Evolutionary conservation across 345 rosid species (phyloP).

Genomic region (Melaleuca alternifolia): DNA sequence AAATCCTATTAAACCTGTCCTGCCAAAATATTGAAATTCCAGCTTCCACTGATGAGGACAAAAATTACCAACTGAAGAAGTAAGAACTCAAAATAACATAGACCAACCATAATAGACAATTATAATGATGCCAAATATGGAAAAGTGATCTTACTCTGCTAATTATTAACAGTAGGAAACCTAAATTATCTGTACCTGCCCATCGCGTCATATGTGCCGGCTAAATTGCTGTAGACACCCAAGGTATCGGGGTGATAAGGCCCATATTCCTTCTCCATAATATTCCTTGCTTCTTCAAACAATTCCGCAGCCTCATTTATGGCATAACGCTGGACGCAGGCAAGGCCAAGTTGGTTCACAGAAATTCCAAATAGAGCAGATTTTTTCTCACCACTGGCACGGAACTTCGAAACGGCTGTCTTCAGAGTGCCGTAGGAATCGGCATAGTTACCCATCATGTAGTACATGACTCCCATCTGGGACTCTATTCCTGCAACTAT

Average conservation of each 20-base stretch:
- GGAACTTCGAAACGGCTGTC: slow-evolving; percentile 53
- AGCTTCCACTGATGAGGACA: neutral
- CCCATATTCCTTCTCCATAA: slow-evolving; percentile 79
- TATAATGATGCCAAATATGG: neutral
- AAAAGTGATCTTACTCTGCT: neutral
- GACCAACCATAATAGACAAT: neutral
- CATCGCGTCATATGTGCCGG: slow-evolving; percentile 97
- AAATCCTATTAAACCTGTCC: neutral
- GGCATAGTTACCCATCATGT: slow-evolving; percentile 65
- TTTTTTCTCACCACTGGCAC: slow-evolving; percentile 70
- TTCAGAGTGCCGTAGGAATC: slow-evolving; percentile 66
- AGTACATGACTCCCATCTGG: slow-evolving; percentile 85
- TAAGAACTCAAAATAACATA: neutral
- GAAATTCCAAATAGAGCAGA: slow-evolving; percentile 73
- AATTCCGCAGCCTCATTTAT: slow-evolving; percentile 83
- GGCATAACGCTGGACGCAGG: slow-evolving; percentile 60
- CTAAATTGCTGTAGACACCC: slow-evolving; percentile 87
- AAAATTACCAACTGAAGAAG: neutral
- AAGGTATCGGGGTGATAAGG: slow-evolving; percentile 91
- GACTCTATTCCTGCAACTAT: slow-evolving; percentile 86
- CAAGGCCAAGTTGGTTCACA: slow-evolving; percentile 87
- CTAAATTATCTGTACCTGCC: slow-evolving; percentile 50
- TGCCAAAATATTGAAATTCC: neutral
- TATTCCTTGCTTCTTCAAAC: slow-evolving; percentile 79
- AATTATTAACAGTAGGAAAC: neutral